A percentile compares a stretch with the other conserved stretches of the same genome.
These are phyloP conservation scores for Kwoniella dendrophila DNA, from an alignment of 768 basidiomycete species.

Conservation along the genomic window DNA sequence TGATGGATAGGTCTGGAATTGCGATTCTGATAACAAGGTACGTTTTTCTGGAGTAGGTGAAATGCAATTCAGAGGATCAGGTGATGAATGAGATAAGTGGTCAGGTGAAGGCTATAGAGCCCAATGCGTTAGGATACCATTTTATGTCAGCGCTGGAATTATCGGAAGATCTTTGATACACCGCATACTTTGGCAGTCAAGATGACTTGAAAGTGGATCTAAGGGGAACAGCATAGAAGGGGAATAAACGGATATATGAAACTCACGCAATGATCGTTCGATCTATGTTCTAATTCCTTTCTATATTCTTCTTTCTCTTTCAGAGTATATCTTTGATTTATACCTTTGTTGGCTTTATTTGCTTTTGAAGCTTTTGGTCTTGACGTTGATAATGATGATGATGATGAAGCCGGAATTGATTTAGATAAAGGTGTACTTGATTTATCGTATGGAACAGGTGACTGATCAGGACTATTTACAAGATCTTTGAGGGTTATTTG, in stretches of 20 bases:
- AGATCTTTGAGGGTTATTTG: not conserved
- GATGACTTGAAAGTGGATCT: too few relatives aligned
- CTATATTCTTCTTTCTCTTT: not conserved
- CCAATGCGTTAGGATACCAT: not conserved
- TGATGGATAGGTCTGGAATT: not conserved
- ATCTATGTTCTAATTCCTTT: not conserved
- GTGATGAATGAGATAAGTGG: not conserved
- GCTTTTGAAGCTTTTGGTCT: not conserved
- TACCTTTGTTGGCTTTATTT: not conserved
- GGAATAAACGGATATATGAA: not conserved
- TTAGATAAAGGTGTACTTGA: not conserved
- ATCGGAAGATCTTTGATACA: not conserved
- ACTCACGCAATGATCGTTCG: not conserved
- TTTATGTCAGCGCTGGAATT: not conserved
- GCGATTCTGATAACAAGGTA: not conserved
- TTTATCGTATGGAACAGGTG: constrained; percentile 5
- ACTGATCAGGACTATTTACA: constrained; percentile 7
- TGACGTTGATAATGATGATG: not conserved
- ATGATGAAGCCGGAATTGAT: not conserved
- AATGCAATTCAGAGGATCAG: not conserved
- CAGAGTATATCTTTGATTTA: too few relatives aligned
- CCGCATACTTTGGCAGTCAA: too few relatives aligned
- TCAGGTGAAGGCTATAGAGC: not conserved
- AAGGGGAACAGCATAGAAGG: too few relatives aligned
- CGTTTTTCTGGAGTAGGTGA: not conserved